Conservation (phyloP, 2,329 filamentous ascomycete species). For the Ceratocystis harringtonii region DNA sequence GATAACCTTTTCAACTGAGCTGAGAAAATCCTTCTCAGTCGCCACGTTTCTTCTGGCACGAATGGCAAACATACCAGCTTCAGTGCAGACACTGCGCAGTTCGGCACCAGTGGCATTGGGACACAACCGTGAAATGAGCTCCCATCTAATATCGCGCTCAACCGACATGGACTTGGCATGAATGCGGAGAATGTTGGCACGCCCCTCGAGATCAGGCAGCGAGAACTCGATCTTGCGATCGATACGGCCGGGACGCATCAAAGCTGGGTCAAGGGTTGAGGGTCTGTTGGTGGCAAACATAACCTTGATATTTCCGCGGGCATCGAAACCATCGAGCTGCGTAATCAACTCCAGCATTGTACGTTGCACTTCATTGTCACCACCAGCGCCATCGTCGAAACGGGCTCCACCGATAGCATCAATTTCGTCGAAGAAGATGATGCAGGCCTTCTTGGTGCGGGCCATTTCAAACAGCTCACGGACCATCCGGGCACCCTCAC, state of each 20-base stretch:
- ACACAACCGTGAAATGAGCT: slow-evolving; percentile 91
- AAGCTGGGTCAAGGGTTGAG: slow-evolving; percentile 85
- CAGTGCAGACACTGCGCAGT: slow-evolving; percentile 87
- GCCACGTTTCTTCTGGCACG: slow-evolving; percentile 90
- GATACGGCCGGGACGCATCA: slow-evolving; percentile 94
- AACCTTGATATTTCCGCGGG: slow-evolving; percentile 95
- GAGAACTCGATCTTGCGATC: slow-evolving; percentile 99
- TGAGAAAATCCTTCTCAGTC: slow-evolving; percentile 96
- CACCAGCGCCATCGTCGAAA: slow-evolving; percentile 91
- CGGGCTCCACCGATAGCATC: slow-evolving; percentile 90
- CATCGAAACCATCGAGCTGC: slow-evolving; percentile 91
- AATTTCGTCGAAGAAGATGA: slow-evolving; percentile 94
- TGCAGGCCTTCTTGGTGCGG: slow-evolving; percentile 97
- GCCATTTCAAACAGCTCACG: slow-evolving; percentile 99
- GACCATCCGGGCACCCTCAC: slow-evolving; percentile 96
- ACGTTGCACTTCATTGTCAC: slow-evolving; percentile 93
- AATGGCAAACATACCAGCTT: slow-evolving; percentile 98
- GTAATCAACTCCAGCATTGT: slow-evolving; percentile 98
- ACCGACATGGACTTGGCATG: slow-evolving; percentile 99
- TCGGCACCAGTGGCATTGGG: slow-evolving; percentile 96
- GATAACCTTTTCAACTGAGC: slow-evolving; percentile 97
- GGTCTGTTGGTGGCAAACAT: slow-evolving; percentile 98
- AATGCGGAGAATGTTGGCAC: slow-evolving; percentile 93
- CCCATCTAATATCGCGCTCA: slow-evolving; percentile 96
- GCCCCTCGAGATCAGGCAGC: slow-evolving; percentile 87